phyloP scores from a whole-genome alignment of 306 rosid genomes.

The Pterocarpus santalinus region DNA sequence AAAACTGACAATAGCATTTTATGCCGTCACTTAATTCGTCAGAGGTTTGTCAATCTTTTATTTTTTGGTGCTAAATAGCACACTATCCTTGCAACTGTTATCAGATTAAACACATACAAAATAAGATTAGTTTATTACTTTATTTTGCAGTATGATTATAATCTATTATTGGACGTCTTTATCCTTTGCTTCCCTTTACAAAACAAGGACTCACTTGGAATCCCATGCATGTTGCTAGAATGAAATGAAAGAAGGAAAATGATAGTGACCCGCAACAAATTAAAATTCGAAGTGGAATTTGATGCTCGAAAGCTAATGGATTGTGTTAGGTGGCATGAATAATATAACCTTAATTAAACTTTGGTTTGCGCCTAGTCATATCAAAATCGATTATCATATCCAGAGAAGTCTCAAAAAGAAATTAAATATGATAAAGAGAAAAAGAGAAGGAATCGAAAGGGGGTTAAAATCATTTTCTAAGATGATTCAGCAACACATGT shows the following conservation, averaged over 20 bases:
- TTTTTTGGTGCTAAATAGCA: too few species aligned
- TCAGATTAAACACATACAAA: background rate
- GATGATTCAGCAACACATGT: background rate
- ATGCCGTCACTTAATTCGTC: too few species aligned
- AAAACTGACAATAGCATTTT: too few species aligned
- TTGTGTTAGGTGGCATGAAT: constrained; percentile 15
- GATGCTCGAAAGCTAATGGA: constrained; percentile 16
- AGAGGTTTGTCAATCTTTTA: too few species aligned
- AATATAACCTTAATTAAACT: background rate
- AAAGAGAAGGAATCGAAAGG: background rate
- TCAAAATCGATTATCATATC: background rate
- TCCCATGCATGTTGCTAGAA: constrained; percentile 22
- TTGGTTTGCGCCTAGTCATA: constrained; percentile 7
- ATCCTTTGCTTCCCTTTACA: constrained; percentile 7
- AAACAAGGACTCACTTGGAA: constrained; percentile 5
- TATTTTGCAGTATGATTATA: too few species aligned
- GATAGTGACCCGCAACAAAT: constrained; percentile 16
- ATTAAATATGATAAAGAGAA: background rate
- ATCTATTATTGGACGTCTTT: too few species aligned
- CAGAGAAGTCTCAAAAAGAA: constrained; percentile 8
- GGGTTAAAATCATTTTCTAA: background rate
- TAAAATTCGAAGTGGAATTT: background rate
- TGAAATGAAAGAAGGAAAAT: background rate
- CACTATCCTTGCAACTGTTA: too few species aligned
- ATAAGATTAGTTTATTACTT: too few species aligned